These are phyloP conservation scores for Candida wancherniae DNA, from an alignment of 805 yeast genomes.

Conservation along the genomic window DNA sequence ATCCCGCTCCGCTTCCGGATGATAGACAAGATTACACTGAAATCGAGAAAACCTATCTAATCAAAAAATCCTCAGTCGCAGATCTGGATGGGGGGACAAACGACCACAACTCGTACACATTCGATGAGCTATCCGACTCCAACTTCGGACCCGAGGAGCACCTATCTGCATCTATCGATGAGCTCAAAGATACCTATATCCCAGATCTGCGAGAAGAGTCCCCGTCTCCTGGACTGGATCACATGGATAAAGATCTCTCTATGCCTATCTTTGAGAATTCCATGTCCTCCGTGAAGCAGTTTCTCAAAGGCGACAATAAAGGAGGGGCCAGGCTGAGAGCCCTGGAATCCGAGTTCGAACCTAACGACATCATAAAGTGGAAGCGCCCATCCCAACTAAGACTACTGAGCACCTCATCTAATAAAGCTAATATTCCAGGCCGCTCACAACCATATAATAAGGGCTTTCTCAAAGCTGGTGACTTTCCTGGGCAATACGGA, in stretches of 20 bases:
- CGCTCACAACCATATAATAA: constrained; percentile 14
- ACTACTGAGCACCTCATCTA: constrained; percentile 12
- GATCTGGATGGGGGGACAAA: not conserved
- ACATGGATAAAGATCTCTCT: not conserved
- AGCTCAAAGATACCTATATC: not conserved
- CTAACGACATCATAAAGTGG: constrained; percentile 27
- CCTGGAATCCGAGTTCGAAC: not conserved
- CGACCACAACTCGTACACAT: constrained; percentile 24
- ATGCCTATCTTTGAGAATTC: constrained; percentile 9
- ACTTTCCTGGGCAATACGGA: constrained; percentile 32
- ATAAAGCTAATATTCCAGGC: constrained; percentile 3
- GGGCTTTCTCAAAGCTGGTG: constrained; percentile 35
- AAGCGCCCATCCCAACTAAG: constrained; percentile 35
- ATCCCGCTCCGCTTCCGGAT: not conserved
- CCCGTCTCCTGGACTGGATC: constrained; percentile 6
- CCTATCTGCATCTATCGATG: constrained; percentile 3
- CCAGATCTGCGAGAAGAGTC: not conserved
- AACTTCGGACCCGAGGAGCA: constrained; percentile 5
- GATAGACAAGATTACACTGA: constrained; percentile 11
- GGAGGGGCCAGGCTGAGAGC: not conserved
- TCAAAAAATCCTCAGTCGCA: not conserved
- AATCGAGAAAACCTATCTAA: constrained; percentile 7
- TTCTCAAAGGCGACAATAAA: constrained; percentile 1
- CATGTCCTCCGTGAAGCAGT: constrained; percentile 12
- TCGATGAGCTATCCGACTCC: constrained; percentile 24